Base-by-base conservation (phyloP, 805 yeast species). In the Ogataea paradorogensis region DNA sequence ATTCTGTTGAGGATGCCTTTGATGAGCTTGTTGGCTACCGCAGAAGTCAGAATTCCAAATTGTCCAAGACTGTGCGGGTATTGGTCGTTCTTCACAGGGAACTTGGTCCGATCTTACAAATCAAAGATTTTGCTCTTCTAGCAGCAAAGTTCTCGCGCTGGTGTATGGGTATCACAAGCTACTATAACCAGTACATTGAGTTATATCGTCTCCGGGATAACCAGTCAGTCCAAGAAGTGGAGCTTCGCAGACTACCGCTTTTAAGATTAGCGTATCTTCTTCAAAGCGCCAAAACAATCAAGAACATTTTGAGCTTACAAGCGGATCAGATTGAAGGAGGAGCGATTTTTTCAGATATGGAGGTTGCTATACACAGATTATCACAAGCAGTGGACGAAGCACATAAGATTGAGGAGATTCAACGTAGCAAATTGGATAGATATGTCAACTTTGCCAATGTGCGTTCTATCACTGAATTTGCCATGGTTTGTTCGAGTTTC, bases 201-300 rank as follows among this genome's bases (percentile, higher is more conserved):
- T 23, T 38, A 11, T 62, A 60, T 46, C 47, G 37, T 25, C 26
- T 56, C 14, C 55, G 44, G 24, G 32, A 46, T 4, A 46, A 47
- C 27, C 60, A 59, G 26, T 34, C 63, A 1, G 43, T 53, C 7
- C 42, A 53, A 2, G 67, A 63, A 40, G 38, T 57, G 16, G 42
- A 43, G 13, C 41, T 60, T 6, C 57, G 61, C 35, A 50, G 61
- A 35, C 47, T 56, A 31, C 69, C 69, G 8, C 34, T 65, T 24
- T 46, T 56, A 24, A 51, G 62, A 41, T 38, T 63, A n/a, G 41
- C 57, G 6, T 51, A 53, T 21, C 34, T 65, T 16, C 46, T 44
- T 14, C 54, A 50, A 30, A 48, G 58, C 23, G 38, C 56, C 9
- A 28, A 35, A n/a, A 45, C 46, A 13, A 30, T 61, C 11, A 49